phyloP scores from a whole-genome alignment of 2,329 filamentous ascomycete species.

The Epichloe baconii region DNA sequence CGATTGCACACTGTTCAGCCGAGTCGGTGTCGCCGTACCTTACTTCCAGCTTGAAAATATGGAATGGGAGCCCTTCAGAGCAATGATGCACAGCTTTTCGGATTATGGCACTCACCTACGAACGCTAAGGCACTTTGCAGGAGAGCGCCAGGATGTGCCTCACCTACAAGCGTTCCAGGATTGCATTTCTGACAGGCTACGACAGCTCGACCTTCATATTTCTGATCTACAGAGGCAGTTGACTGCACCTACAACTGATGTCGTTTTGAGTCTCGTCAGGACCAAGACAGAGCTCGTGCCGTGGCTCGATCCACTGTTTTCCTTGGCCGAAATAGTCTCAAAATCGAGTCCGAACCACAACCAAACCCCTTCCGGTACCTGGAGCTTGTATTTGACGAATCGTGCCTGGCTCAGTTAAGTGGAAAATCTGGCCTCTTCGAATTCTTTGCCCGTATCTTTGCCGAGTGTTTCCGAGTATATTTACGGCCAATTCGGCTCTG shows the following conservation, averaged over 20 bases:
- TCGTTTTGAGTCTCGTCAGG: slow-evolving; percentile 53
- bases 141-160: slow-evolving; percentile 33
- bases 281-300: slow-evolving; percentile 44
- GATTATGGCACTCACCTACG: slow-evolving; percentile 33
- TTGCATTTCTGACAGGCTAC: slow-evolving; percentile 43
- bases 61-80: slow-evolving; percentile 36
- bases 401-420: slow-evolving; percentile 55
- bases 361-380: slow-evolving; percentile 57
- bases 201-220: slow-evolving; percentile 43
- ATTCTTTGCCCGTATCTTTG: slow-evolving; percentile 57
- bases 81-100: slow-evolving; percentile 32
- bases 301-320: slow-evolving; percentile 40
- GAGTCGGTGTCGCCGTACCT: slow-evolving; percentile 24
- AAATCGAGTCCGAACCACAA: slow-evolving; percentile 35
- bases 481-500: slow-evolving; percentile 66
- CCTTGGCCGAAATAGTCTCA: slow-evolving; percentile 49
- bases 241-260: slow-evolving; percentile 36
- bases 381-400: slow-evolving; percentile 62
- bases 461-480: slow-evolving; percentile 72
- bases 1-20: slow-evolving; percentile 56
- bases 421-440: slow-evolving; percentile 49
- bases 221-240: slow-evolving; percentile 47
- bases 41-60: slow-evolving; percentile 34
- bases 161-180: slow-evolving; percentile 61
- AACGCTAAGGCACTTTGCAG: slow-evolving; percentile 31